phyloP scores from a whole-genome alignment of 2,329 filamentous ascomycete genomes.

The Trichoderma simmonsii region DNA sequence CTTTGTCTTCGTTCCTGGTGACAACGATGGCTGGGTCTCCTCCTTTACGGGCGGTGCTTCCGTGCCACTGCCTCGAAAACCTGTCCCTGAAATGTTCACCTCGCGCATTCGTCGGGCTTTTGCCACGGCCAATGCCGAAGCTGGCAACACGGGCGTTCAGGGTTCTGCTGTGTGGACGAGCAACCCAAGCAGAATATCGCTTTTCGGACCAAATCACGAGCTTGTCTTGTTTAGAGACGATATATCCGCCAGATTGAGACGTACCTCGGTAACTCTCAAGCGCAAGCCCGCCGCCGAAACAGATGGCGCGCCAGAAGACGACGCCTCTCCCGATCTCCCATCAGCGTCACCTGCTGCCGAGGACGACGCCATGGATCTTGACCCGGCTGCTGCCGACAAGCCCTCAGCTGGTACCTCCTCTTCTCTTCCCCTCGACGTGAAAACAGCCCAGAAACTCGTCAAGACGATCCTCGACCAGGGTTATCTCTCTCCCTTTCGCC shows the following conservation, averaged over 20 bases:
- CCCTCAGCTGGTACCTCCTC: slow-evolving; percentile 20
- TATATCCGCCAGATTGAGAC: slow-evolving; percentile 72
- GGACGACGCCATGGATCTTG: slow-evolving; percentile 42
- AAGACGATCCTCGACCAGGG: slow-evolving; percentile 92
- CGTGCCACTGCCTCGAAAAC: slow-evolving; percentile 64
- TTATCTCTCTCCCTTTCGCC: slow-evolving; percentile 80
- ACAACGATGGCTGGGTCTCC: slow-evolving; percentile 96
- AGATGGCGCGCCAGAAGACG: slow-evolving; percentile 19
- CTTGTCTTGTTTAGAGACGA: slow-evolving; percentile 86
- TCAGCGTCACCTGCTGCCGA: slow-evolving; percentile 21
- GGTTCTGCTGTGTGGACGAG: slow-evolving; percentile 77
- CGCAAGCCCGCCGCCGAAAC: slow-evolving; percentile 33
- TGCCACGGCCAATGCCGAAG: slow-evolving; percentile 70
- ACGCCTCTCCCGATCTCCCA: not conserved
- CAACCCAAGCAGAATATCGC: slow-evolving; percentile 76
- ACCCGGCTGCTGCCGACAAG: slow-evolving; percentile 29
- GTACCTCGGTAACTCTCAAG: slow-evolving; percentile 71
- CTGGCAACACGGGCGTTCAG: slow-evolving; percentile 41
- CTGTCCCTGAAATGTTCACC: slow-evolving; percentile 85
- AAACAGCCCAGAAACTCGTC: slow-evolving; percentile 71
- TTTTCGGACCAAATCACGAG: slow-evolving; percentile 88
- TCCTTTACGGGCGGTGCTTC: slow-evolving; percentile 76
- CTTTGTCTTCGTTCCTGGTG: slow-evolving; percentile 90
- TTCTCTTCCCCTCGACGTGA: slow-evolving; percentile 45
- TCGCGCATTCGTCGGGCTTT: slow-evolving; percentile 80